These are phyloP conservation scores for Ophiostoma quercus DNA, from an alignment of 2,329 filamentous ascomycete species.

Conservation along the genomic window DNA sequence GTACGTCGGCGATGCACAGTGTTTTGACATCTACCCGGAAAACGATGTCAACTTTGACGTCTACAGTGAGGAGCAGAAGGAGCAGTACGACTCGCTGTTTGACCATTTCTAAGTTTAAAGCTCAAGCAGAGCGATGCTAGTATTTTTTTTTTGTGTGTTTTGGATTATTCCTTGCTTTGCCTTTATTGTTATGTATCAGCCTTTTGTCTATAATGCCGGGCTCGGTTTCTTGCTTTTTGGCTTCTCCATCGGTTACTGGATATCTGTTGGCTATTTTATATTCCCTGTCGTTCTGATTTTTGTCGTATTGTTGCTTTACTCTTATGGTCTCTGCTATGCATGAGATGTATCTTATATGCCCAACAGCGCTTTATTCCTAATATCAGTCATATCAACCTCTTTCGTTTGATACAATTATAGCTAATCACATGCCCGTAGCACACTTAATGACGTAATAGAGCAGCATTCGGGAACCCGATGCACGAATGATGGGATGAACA, in stretches of 20 bases:
- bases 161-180: neutral
- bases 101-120: slow-evolving; percentile 11
- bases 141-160: neutral
- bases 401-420: neutral
- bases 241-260: slow-evolving; percentile 16
- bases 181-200: neutral
- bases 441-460: neutral
- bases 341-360: neutral
- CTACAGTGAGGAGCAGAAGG: slow-evolving; percentile 64
- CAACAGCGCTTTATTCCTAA: neutral
- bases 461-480: neutral
- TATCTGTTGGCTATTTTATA: slow-evolving; percentile 2
- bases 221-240: neutral
- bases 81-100: slow-evolving; percentile 72
- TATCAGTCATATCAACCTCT: neutral
- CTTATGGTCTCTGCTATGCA: neutral
- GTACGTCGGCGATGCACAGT: slow-evolving; percentile 68
- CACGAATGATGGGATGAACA: neutral
- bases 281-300: neutral
- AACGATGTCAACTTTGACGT: slow-evolving; percentile 60
- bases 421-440: neutral
- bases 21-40: slow-evolving; percentile 79
- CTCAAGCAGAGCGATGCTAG: neutral
- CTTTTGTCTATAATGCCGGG: neutral
- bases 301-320: neutral